Conservation (phyloP, 2,329 filamentous ascomycete genomes). For the Monosporascus sp. region DNA sequence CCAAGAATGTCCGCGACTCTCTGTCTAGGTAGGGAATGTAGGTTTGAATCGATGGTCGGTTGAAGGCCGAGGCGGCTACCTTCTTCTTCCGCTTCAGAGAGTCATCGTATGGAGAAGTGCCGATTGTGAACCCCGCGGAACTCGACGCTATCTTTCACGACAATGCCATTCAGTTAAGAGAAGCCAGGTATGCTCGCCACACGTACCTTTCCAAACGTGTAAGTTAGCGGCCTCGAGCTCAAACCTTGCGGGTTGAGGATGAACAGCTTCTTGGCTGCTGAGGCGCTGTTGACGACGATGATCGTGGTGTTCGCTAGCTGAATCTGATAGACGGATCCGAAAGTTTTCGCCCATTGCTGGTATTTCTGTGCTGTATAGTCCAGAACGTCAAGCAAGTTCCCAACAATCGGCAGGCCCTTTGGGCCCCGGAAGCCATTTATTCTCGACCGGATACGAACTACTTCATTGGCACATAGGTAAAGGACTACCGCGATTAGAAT, state of each 20-base stretch:
- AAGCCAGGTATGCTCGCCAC: too few species aligned
- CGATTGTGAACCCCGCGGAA: conserved; percentile 76
- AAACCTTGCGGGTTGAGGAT: conserved; percentile 73
- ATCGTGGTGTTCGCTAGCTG: conserved; percentile 66
- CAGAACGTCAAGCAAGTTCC: conserved; percentile 56
- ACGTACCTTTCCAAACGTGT: conserved; percentile 71
- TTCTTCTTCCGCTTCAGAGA: conserved; percentile 73
- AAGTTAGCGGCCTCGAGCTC: conserved; percentile 71
- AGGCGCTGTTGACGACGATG: conserved; percentile 73
- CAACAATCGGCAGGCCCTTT: conserved; percentile 42
- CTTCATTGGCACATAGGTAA: conserved; percentile 20
- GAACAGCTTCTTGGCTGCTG: conserved; percentile 69
- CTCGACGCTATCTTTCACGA: conserved; percentile 49
- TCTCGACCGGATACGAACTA: conserved; percentile 16
- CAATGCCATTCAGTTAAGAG: neutral
- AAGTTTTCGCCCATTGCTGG: conserved; percentile 53
- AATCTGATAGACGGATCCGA: conserved; percentile 61
- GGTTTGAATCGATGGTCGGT: conserved; percentile 67
- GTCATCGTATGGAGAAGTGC: conserved; percentile 79
- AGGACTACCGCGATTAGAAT: conserved; percentile 6
- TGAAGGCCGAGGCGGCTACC: conserved; percentile 72
- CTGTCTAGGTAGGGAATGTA: conserved; percentile 82
- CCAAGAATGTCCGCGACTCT: conserved; percentile 66
- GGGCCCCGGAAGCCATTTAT: conserved; percentile 22
- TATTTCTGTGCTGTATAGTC: conserved; percentile 48